These are phyloP conservation scores for Neostapfia colusana DNA, from an alignment of 176 grass and related monocot species.

Conservation along the genomic window DNA sequence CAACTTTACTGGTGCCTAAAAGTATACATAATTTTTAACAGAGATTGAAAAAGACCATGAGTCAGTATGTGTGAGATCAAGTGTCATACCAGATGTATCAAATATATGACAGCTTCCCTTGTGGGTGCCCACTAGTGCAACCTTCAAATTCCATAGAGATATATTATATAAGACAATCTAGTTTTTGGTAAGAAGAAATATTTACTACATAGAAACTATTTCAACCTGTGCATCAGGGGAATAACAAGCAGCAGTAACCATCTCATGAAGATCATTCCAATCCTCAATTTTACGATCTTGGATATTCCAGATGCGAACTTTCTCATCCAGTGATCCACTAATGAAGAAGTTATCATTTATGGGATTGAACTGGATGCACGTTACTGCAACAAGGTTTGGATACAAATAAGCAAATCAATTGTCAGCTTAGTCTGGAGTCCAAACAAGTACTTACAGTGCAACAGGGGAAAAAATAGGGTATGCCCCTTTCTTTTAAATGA, in stretches of 20 bases:
- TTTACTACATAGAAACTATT: conserved; percentile 4
- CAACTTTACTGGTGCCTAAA: not conserved
- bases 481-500: not conserved
- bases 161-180: conserved; percentile 32
- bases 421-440: conserved; percentile 8
- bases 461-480: not conserved
- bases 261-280: conserved; percentile 99
- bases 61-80: not conserved
- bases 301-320: conserved; percentile 97
- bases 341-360: conserved; percentile 96
- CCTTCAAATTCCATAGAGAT: conserved; percentile 57
- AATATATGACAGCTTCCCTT: conserved; percentile 95
- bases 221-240: conserved; percentile 87
- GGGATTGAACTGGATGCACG: conserved; percentile 99
- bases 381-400: conserved; percentile 65
- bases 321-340: conserved; percentile 96
- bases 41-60: not conserved
- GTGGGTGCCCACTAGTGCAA: conserved; percentile 91
- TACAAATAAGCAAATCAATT: conserved; percentile 25
- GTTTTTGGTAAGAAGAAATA: conserved; percentile 28
- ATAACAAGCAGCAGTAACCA: conserved; percentile 93
- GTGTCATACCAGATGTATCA: conserved; percentile 82
- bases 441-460: conserved; percentile 20
- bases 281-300: conserved; percentile 89
- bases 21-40: not conserved